A percentile compares a stretch with the other conserved stretches of the same genome.
These are phyloP conservation scores for Alliaria petiolata DNA, from an alignment of 345 rosid genomes.

Conservation along the genomic window DNA sequence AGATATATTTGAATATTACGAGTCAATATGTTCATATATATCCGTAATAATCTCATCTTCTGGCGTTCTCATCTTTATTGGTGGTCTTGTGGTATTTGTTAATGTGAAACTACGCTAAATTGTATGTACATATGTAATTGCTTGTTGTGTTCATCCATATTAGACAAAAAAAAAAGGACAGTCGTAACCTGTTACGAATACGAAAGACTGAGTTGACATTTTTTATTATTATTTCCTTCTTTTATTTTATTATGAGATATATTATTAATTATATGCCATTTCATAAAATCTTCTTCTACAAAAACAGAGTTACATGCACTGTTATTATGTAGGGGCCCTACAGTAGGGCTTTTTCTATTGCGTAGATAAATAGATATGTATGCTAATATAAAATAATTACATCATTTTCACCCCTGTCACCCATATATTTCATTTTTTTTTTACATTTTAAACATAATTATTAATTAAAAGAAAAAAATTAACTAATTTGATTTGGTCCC, in stretches of 20 bases:
- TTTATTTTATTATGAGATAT: neutral
- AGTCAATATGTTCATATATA: constrained; percentile 20
- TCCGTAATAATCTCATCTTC: neutral
- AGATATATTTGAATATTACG: constrained; percentile 12
- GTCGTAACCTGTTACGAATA: neutral
- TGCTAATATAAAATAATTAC: neutral
- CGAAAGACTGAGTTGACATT: neutral
- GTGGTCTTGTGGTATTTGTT: neutral
- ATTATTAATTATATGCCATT: neutral
- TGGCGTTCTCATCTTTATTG: constrained; percentile 18
- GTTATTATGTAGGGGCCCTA: neutral
- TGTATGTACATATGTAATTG: neutral
- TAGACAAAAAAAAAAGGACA: neutral
- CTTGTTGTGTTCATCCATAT: neutral
- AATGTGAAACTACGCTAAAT: constrained; percentile 2
- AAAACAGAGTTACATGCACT: neutral
- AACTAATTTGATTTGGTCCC: neutral
- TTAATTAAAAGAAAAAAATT: neutral
- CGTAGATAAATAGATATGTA: neutral
- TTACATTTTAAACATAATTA: neutral
- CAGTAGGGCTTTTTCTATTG: neutral
- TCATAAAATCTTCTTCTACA: neutral
- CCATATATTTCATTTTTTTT: neutral
- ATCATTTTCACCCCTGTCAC: neutral
- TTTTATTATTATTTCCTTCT: neutral